phyloP scores from a whole-genome alignment of 176 grass and related monocot genomes.

The Oryza nivara region DNA sequence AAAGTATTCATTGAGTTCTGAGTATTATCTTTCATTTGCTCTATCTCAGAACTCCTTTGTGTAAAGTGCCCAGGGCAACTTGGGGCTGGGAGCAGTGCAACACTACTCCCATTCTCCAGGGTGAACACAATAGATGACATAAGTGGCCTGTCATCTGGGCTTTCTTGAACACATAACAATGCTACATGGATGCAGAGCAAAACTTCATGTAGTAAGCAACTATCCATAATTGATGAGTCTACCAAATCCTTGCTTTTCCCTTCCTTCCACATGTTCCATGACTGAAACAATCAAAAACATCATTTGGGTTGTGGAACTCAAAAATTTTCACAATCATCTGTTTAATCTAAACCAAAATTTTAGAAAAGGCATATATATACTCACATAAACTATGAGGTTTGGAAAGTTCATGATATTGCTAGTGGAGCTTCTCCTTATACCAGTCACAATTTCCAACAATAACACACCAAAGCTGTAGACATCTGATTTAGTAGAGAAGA shows the following conservation, averaged over 20 bases:
- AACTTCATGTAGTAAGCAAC: too few species aligned
- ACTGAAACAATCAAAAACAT: too few species aligned
- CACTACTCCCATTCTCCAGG: too few species aligned
- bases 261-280: conserved; percentile 49
- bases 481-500: neutral
- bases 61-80: conserved; percentile 19
- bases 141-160: too few species aligned
- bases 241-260: conserved; percentile 35
- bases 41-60: neutral
- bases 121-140: too few species aligned
- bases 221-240: conserved; percentile 23
- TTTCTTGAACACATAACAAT: too few species aligned
- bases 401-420: neutral
- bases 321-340: too few species aligned
- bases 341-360: too few species aligned
- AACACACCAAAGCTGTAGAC: neutral
- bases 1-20: neutral
- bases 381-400: neutral
- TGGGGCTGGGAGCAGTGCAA: neutral
- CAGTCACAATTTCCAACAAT: too few species aligned
- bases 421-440: neutral
- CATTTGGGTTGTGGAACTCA: too few species aligned
- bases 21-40: neutral
- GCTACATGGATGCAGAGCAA: too few species aligned
- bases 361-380: too few species aligned